Base-by-base conservation (phyloP, 768 basidiomycete species). In the Boletus speciosus region DNA sequence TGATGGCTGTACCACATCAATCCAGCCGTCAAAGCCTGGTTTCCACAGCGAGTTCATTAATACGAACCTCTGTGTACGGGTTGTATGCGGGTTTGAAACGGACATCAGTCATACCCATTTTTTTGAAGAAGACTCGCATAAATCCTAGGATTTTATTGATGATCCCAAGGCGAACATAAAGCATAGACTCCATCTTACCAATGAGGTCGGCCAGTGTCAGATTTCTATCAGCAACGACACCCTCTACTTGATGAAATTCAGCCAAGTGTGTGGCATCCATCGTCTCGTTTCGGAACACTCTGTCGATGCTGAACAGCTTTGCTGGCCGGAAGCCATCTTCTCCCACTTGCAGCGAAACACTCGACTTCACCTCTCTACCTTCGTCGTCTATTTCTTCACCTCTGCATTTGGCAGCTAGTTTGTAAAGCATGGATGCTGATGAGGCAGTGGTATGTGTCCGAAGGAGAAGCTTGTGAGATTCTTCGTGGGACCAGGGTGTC, bases 221-320 rank as follows among this genome's bases (percentile, higher is more conserved):
- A 47, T 85, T 85, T 60, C 86, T 84, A 72, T 99, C 97, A 10
- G 97, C 97, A 27, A 99, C 93, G 43, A 99, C 97, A 47, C 97
- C 97, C 71, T 99, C 97, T n/a, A 99, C 97, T 73, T 99, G 97
- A 69, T 98, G 96, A 79, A 99, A 99, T 73, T 99, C 97, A 5
- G 97, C 97, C 58, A 99, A 66, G 78, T 99, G 97, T 16, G 97
- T 99, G 42, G 94, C 94, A 71, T 99, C 97, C 81, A 92, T 91
- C 0, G 97, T 92, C 73, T 99, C 97, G 64, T 99, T 99, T 68
- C 97, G 80, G 86, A 98, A 99, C 21, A 99, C 97, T 42, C 97
- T 81, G 71, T 99, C 97, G 60, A 99, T 98, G 61, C 90, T 93
- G 82, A 98, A 99, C 59, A 97, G 68, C 65, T 98, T 97, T 36